Evolutionary conservation across 768 basidiomycete species (phyloP).

Genomic region (Boletus speciosus): DNA sequence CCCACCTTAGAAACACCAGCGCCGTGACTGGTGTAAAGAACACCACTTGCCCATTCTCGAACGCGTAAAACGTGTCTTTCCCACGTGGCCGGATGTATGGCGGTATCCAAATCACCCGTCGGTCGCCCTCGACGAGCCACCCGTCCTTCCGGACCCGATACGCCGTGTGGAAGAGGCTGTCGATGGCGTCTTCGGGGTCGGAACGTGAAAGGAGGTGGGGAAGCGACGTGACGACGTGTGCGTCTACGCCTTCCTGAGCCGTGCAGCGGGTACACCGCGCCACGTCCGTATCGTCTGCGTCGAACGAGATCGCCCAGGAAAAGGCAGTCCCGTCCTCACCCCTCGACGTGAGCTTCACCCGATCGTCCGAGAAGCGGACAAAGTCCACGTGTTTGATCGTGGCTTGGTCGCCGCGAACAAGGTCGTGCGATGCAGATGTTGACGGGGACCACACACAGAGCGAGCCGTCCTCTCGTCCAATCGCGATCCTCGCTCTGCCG

Average conservation of each 20-base stretch:
- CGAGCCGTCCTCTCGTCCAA: slow-evolving; percentile 21
- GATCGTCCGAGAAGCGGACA: slow-evolving; percentile 10
- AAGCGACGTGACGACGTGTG: neutral
- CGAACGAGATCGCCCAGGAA: slow-evolving; percentile 6
- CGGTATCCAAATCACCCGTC: slow-evolving; percentile 16
- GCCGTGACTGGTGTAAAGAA: neutral
- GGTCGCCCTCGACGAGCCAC: slow-evolving; percentile 18
- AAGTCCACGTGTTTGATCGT: slow-evolving; percentile 3
- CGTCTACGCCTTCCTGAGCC: neutral
- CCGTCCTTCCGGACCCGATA: slow-evolving; percentile 17
- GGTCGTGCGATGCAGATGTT: slow-evolving; percentile 10
- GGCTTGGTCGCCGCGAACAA: slow-evolving; percentile 2
- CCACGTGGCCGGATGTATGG: neutral
- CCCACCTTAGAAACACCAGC: slow-evolving; percentile 2
- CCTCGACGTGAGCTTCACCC: slow-evolving; percentile 5
- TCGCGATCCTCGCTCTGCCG: neutral
- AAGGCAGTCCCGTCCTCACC: slow-evolving; percentile 9
- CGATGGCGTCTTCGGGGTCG: neutral
- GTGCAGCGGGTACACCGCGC: neutral
- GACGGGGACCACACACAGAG: slow-evolving; percentile 16
- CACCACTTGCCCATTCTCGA: neutral
- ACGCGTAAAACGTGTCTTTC: slow-evolving; percentile 1
- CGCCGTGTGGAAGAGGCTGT: slow-evolving; percentile 2
- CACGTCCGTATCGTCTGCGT: neutral
- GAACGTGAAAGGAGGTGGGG: slow-evolving; percentile 6